Evolutionary conservation across 140 eudicot species (phyloP), one percentile per base, ranked within the genome.

Genomic region (Stevia rebaudiana): DNA sequence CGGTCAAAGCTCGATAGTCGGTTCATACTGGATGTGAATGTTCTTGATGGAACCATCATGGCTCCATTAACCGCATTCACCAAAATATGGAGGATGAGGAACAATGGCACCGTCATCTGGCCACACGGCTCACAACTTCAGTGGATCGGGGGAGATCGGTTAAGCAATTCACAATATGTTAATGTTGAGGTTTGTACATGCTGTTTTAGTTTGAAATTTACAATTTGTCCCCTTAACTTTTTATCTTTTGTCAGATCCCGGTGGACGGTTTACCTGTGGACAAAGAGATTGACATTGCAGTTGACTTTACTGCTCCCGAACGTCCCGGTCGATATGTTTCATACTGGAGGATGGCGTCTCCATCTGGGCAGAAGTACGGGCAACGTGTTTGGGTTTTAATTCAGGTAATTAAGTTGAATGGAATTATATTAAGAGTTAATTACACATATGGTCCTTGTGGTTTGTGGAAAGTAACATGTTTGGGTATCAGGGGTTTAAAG

Each of bases 321-420:
- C 80, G 63, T 63, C 94, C 95, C 7, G 99, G 99, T 4, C 86
- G 87, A 1, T 86, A 92, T 31, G 57, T 88, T 24, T 92, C 99
- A 0, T 85, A 88, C 76, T 92, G 99, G 99, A 81, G 84, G 79
- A 77, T 92, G 99, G 81, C 85, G 2, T 72, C 85, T 19, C 95
- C 90, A 7, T 70, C 88, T 57, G 99, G 99, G n/a, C 94, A 81
- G 56, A 81, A 79, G 66, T 92, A 85, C 67, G 99, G 99, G 21
- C 94, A 92, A 72, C 95, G 94, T 18, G 90, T 92, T 37, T 92
- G 99, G 99, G 99, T 92, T 61, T 74, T 73, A 18, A 92, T 92
- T 42, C 86, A 85, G 95, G 97, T 90, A 41, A 63, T 12, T 11
- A 55, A 65, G 49, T 2, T 61, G n/a, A 4, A 40, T 28, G 5